A percentile compares a stretch with the other conserved stretches of the same genome.
Evolutionary conservation across 2,329 filamentous ascomycete species (phyloP).

Genomic region (Cyanodermella asteris): DNA sequence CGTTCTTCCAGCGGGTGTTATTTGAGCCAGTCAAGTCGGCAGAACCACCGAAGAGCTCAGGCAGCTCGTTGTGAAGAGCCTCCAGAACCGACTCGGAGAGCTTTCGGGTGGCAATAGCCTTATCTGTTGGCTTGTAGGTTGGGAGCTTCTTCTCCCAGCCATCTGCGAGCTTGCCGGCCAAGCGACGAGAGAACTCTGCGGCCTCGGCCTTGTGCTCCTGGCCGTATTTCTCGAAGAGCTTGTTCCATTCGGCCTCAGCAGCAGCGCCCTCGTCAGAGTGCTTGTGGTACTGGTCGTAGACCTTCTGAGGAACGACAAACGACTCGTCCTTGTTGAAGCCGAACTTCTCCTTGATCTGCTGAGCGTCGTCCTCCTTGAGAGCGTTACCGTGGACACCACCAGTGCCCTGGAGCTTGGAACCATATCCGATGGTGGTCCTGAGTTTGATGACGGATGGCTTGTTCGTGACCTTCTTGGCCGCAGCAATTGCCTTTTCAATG

Average conservation of each 20-base stretch:
- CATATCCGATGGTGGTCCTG: conserved; percentile 91
- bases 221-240: conserved; percentile 71
- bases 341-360: conserved; percentile 84
- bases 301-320: conserved; percentile 83
- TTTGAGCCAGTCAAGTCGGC: conserved; percentile 97
- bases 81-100: conserved; percentile 83
- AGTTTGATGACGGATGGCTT: conserved; percentile 96
- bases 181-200: conserved; percentile 61
- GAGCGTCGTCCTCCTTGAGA: conserved; percentile 82
- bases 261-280: conserved; percentile 69
- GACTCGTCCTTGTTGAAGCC: conserved; percentile 87
- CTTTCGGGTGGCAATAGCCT: conserved; percentile 81
- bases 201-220: conserved; percentile 56
- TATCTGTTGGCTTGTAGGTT: conserved; percentile 66
- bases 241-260: conserved; percentile 84
- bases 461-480: conserved; percentile 71
- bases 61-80: conserved; percentile 63
- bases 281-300: conserved; percentile 80
- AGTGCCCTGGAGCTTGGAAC: conserved; percentile 80
- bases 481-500: conserved; percentile 74
- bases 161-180: conserved; percentile 66
- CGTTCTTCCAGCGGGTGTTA: conserved; percentile 94
- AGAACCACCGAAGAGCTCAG: conserved; percentile 86
- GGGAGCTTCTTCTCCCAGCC: conserved; percentile 92
- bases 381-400: conserved; percentile 90